phyloP scores from a whole-genome alignment of 768 basidiomycete genomes.

The Lactifluus subvellereus region DNA sequence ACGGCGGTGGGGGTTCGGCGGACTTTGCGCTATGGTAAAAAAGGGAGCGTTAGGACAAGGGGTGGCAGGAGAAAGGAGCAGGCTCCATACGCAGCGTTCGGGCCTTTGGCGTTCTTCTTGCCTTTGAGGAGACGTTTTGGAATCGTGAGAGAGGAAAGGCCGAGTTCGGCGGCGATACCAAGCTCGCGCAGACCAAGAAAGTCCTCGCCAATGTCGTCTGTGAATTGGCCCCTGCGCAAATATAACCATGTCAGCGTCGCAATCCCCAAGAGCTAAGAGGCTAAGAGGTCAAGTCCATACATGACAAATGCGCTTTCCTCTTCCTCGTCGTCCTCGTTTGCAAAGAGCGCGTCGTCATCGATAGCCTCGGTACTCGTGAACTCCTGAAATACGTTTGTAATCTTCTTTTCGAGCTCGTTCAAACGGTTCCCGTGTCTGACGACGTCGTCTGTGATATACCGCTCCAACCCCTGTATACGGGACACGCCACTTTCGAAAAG shows the following conservation, averaged over 20 bases:
- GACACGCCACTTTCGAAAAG: conserved; percentile 85
- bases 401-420: conserved; percentile 78
- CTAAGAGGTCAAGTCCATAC: conserved; percentile 35
- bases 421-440: conserved; percentile 74
- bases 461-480: conserved; percentile 71
- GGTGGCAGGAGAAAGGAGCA: not conserved
- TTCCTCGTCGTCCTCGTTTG: conserved; percentile 49
- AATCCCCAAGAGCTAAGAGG: not conserved
- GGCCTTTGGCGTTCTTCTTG: conserved; percentile 35
- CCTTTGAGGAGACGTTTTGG: conserved; percentile 73
- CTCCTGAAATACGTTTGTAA: conserved; percentile 77
- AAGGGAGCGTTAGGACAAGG: not conserved
- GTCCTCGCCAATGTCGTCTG: conserved; percentile 84
- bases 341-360: conserved; percentile 59
- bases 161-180: conserved; percentile 83
- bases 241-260: conserved; percentile 5
- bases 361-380: conserved; percentile 43
- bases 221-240: conserved; percentile 67
- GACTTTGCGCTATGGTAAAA: conserved; percentile 46
- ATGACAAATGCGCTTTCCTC: conserved; percentile 62
- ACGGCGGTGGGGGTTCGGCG: conserved; percentile 72
- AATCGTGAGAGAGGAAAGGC: conserved; percentile 68
- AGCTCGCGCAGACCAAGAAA: conserved; percentile 85
- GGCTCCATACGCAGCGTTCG: conserved; percentile 43
- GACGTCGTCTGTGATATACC: conserved; percentile 86